Evolutionary conservation across 2,329 filamentous ascomycete genomes (phyloP).

Genomic region (Monilinia polystroma): DNA sequence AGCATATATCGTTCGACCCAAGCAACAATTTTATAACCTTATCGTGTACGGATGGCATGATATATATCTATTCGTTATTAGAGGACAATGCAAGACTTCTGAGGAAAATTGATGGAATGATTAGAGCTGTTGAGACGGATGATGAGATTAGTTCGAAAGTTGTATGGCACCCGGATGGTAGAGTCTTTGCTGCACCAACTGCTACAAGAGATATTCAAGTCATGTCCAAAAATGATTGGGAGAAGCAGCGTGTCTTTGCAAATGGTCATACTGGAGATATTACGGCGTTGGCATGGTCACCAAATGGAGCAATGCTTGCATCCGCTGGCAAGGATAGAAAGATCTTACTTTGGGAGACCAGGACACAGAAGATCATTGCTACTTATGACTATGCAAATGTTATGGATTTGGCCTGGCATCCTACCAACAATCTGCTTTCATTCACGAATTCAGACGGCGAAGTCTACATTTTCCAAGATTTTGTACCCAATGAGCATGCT

Average conservation of each 20-base stretch:
- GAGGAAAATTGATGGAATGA: slow-evolving; percentile 81
- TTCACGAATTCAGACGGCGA: slow-evolving; percentile 93
- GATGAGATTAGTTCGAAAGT: slow-evolving; percentile 72
- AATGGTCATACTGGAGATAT: slow-evolving; percentile 81
- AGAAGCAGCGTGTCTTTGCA: slow-evolving; percentile 75
- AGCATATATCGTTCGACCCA: slow-evolving; percentile 85
- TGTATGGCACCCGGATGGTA: slow-evolving; percentile 91
- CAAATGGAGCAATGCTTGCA: slow-evolving; percentile 85
- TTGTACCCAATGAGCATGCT: slow-evolving; percentile 58
- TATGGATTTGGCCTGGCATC: slow-evolving; percentile 87
- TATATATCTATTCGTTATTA: slow-evolving; percentile 86
- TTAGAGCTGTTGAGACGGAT: slow-evolving; percentile 74
- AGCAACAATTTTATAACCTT: slow-evolving; percentile 73
- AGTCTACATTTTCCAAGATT: slow-evolving; percentile 82
- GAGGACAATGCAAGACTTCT: slow-evolving; percentile 78
- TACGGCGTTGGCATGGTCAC: slow-evolving; percentile 87
- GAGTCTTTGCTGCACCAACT: slow-evolving; percentile 84
- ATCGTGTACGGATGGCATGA: slow-evolving; percentile 81
- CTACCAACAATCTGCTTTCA: slow-evolving; percentile 79
- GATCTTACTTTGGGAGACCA: slow-evolving; percentile 83
- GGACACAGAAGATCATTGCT: slow-evolving; percentile 77
- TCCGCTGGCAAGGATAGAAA: slow-evolving; percentile 67
- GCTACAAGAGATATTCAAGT: slow-evolving; percentile 80
- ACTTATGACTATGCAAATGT: slow-evolving; percentile 80
- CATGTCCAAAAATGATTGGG: slow-evolving; percentile 86